A percentile compares a stretch with the other conserved stretches of the same genome.
These are phyloP conservation scores for Naganishia albida DNA, from an alignment of 1,284 basidiomycete genomes.

Conservation along the genomic window DNA sequence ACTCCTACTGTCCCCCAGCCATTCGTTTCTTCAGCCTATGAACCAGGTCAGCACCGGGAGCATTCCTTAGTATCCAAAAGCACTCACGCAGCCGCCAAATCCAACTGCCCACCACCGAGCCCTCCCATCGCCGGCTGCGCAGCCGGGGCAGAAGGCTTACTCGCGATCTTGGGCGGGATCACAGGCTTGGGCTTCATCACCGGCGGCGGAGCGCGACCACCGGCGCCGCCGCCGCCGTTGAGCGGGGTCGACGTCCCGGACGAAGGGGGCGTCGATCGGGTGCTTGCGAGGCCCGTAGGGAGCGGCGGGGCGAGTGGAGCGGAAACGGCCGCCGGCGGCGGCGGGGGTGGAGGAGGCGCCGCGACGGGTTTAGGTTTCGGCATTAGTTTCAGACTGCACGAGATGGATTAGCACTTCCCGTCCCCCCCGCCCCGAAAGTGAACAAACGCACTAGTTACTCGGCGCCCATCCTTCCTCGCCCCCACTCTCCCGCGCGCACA, in stretches of 20 bases:
- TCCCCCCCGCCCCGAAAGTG: too few species aligned
- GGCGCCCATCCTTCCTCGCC: slow-evolving; percentile 91
- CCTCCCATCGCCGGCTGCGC: slow-evolving; percentile 30
- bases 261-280: slow-evolving; percentile 57
- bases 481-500: slow-evolving; percentile 72
- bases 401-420: neutral
- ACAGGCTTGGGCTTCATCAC: slow-evolving; percentile 55
- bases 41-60: neutral
- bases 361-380: slow-evolving; percentile 69
- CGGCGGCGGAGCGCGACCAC: slow-evolving; percentile 48
- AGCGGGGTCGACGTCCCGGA: slow-evolving; percentile 59
- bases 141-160: slow-evolving; percentile 39
- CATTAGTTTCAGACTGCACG: slow-evolving; percentile 65
- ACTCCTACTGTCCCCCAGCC: slow-evolving; percentile 6
- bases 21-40: slow-evolving; percentile 19
- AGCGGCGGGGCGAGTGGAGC: slow-evolving; percentile 56
- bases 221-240: slow-evolving; percentile 34
- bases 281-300: slow-evolving; percentile 43
- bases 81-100: slow-evolving; percentile 67
- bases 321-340: slow-evolving; percentile 52
- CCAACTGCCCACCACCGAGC: slow-evolving; percentile 63
- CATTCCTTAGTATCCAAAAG: neutral
- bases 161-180: slow-evolving; percentile 42
- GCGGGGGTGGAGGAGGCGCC: slow-evolving; percentile 56
- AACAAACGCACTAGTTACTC: slow-evolving; percentile 69